Base-by-base conservation (phyloP, 2,329 filamentous ascomycete genomes). In the Ustilaginoidea virens region DNA sequence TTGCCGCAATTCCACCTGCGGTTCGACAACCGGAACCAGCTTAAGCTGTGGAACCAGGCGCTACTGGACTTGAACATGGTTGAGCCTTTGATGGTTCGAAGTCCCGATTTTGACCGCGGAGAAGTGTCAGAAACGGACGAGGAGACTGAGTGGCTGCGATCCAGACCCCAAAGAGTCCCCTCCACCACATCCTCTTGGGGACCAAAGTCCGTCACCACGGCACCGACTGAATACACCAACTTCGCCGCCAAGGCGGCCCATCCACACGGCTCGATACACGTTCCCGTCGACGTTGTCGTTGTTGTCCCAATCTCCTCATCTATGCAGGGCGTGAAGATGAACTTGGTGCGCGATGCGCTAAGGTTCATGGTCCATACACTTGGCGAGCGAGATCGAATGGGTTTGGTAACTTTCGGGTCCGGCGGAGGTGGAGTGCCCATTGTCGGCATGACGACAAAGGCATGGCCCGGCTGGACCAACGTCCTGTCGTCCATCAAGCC, bases 271-370 rank as follows among this genome's bases (percentile, higher is more conserved):
- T 69, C 76, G 5, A 51, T 87, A 27, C 90, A 98, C 48, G 82
- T 96, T 11, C 87, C 90, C 2, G 72, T 96, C 30, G 90, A 98
- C 47, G 75, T 98, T 17, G 87, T 98, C 0, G 83, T 96, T 1
- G 90, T 98, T 14, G 86, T 98, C 19, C 90, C 90, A 0, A 85
- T 98, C 5, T 96, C 90, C 0, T 92, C 87, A 1, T 96, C 90
- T 0, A 98, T 96, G 87, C 90, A 96, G 53, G 90, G 90, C n/a
- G 71, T 98, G 35, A 98, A 98, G 59, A 94, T 96, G 47, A 92
- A 87, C 36, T 65, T 98, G 1, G 72, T 98, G 10, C 76, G 85
- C 23, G 90, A 98, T 52, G 80, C 87, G 0, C 65, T 98, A 20
- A 82, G 80, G 34, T 98, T 96, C 51, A 76, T 98, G 52, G 82